Evolutionary conservation across 2,329 filamentous ascomycete species (phyloP), one percentile per base, ranked within the genome.

Genomic region (Aspergillus sp.): DNA sequence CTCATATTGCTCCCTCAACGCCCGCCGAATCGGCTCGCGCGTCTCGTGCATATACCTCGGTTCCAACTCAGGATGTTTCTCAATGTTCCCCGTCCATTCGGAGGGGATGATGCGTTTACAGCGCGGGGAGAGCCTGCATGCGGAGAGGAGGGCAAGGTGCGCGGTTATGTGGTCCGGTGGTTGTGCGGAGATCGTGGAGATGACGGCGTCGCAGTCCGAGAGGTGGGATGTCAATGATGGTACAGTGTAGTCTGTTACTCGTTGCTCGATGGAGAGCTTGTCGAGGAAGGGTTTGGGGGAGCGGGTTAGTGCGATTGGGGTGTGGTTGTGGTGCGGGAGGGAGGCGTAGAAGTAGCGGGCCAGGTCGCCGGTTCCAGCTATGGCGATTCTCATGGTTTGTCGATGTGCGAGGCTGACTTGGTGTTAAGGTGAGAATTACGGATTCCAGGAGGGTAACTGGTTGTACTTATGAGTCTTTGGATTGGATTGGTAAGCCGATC

Each of bases 31-130:
- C 7, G 62, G 64, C 4, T 46, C 49, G 0, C 66, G 62, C 1
- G 63, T 61, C 7, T 34, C 54, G 15, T 17, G 54, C 23, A 69
- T 65, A 28, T 56, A 66, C n/a, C 48, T 38, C 2, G 67, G 67
- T n/a, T 65, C 34, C 4, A 41, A 56, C 1, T 56, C 3, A 1
- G 64, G 68, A 51, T 59, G 66, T 3, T 25, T 9, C 25, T 66
- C 64, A n/a, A 64, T 50, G 46, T 70, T 59, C 19, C 67, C 67
- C 3, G 57, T 55, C 49, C 54, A 70, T 47, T 68, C 67, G 7
- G 60, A 66, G 9, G 67, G 67, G 25, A 71, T 66, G 17, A 69
- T 49, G 13, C 64, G 61, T n/a, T 66, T 68, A 62, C 64, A 69
- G 22, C 17, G 19, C 0, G 11, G 13, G 8, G 57, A 60, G 30